Conservation (phyloP, 805 yeast genomes). For the Metschnikowia drakensbergensis region DNA sequence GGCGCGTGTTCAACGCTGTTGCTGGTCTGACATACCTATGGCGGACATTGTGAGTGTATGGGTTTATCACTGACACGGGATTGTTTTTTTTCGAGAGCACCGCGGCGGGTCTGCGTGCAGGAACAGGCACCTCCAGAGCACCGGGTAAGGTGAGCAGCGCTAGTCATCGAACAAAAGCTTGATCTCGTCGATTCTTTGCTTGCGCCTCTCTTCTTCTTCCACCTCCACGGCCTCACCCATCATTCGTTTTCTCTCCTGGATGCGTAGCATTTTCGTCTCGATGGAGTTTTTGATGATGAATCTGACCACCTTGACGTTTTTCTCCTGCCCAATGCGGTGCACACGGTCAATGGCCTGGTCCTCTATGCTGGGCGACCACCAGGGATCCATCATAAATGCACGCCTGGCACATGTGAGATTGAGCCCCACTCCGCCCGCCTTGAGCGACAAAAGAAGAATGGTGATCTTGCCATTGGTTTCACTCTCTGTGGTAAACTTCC, state of each 20-base stretch:
- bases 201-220: constrained; percentile 69
- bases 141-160: neutral
- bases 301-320: constrained; percentile 67
- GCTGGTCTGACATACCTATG: constrained; percentile 26
- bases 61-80: neutral
- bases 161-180: constrained; percentile 57
- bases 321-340: constrained; percentile 84
- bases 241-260: constrained; percentile 80
- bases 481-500: constrained; percentile 43
- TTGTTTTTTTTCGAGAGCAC: constrained; percentile 4
- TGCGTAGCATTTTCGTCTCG: constrained; percentile 82
- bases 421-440: constrained; percentile 94
- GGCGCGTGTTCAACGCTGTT: constrained; percentile 15
- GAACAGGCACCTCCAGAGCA: neutral
- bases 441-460: constrained; percentile 67
- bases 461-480: constrained; percentile 32
- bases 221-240: constrained; percentile 77
- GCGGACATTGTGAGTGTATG: neutral
- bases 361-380: constrained; percentile 94
- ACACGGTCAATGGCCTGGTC: constrained; percentile 89
- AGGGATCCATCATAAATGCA: constrained; percentile 92
- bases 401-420: constrained; percentile 80
- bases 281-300: constrained; percentile 80
- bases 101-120: neutral
- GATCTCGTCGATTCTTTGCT: constrained; percentile 68